Conservation (phyloP, 805 yeast genomes). For the Helenozyma baotianmanensis region DNA sequence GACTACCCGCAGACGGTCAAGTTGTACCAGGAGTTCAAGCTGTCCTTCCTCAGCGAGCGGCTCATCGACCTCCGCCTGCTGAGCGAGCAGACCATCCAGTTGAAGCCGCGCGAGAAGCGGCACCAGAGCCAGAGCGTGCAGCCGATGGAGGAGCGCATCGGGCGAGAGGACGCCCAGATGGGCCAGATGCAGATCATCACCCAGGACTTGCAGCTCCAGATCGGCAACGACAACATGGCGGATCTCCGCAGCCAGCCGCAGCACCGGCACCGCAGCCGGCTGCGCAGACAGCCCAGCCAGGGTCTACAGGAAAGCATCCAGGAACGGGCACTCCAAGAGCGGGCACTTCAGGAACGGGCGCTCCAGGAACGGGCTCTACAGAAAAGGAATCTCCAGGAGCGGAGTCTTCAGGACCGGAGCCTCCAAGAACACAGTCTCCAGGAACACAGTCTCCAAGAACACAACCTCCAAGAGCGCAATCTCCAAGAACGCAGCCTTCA, state of each 20-base stretch:
- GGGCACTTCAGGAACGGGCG: too few species aligned
- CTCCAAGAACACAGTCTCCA: background rate
- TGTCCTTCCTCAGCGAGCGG: constrained; percentile 37
- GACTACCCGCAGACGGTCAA: constrained; percentile 42
- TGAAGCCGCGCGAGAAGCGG: constrained; percentile 1
- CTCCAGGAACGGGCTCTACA: too few species aligned
- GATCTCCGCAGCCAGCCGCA: too few species aligned
- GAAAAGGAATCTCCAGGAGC: background rate
- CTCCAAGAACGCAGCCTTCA: too few species aligned
- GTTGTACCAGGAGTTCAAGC: constrained; percentile 40
- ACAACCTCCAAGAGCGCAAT: background rate
- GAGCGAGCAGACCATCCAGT: background rate
- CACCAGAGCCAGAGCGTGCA: background rate
- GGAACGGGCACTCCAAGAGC: too few species aligned
- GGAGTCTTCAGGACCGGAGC: background rate
- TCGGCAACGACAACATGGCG: too few species aligned
- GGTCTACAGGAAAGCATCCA: too few species aligned
- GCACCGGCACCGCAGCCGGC: too few species aligned
- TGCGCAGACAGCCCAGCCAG: too few species aligned
- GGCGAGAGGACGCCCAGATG: background rate
- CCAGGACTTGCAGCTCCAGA: background rate
- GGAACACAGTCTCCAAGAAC: background rate
- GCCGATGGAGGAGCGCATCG: background rate
- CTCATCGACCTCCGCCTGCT: constrained; percentile 22
- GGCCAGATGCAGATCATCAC: background rate